Evolutionary conservation across 306 rosid genomes (phyloP), one percentile per base, ranked within the genome.

Genomic region (Vigna nakashimae): DNA sequence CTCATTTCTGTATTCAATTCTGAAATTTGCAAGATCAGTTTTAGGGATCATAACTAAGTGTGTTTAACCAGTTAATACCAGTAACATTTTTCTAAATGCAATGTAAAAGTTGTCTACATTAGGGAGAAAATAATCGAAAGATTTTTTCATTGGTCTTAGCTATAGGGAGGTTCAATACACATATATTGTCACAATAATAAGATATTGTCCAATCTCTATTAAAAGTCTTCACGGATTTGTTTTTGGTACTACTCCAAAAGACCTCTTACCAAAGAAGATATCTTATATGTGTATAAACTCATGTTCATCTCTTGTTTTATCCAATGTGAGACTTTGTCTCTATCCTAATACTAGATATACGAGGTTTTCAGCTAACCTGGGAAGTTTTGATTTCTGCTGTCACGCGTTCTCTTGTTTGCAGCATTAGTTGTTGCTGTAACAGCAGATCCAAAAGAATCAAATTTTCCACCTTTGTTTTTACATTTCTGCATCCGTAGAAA

Each of bases 1-100:
- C 90, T 90, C 93, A 91, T 90, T 73, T 77, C 80, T 57, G 92
- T 80, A 91, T 86, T 96, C 42, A 72, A 78, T 79, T 91, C 99
- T 96, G 92, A 80, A 86, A 89, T 84, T 88, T 64, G 50, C 28
- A 82, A 68, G n/a, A 79, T 13, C 48, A n/a, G 59, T 51, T 30
- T 65, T 75, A 62, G 56, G 59, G 84, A 83, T 30, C 16, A 62
- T 52, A 60, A 76, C 46, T 5, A 62, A 60, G 16, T 40, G 13
- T 22, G 52, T 26, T 34, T 49, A 80, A 62, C 20, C 22, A 66
- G 56, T 64, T 73, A 62, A 45, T 2, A 0, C 13, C 24, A 28
- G 13, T 45, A 9, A 56, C 7, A 43, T 12, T 57, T 55, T 53
- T 66, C 67, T 55, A 63, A 68, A 73, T 34, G 57, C 10, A 26